phyloP scores from a whole-genome alignment of 176 grass and related monocot species.

The Chloris gayana region DNA sequence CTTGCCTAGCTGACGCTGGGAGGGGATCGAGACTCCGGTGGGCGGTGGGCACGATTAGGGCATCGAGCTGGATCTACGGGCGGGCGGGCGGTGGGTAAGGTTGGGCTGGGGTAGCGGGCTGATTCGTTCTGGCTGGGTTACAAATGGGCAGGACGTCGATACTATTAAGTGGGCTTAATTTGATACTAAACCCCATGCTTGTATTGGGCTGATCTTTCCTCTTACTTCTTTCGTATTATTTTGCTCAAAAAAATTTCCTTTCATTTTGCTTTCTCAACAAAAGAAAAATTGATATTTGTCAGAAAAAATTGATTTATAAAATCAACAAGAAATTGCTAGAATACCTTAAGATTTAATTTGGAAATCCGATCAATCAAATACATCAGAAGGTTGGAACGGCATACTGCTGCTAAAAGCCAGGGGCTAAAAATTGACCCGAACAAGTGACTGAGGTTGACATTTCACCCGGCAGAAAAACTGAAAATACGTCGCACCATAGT shows the following conservation, averaged over 20 bases:
- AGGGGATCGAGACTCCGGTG: slow-evolving; percentile 29
- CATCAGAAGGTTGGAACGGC: neutral
- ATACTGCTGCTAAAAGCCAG: neutral
- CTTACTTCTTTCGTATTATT: neutral
- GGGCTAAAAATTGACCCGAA: neutral
- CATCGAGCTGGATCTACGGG: slow-evolving; percentile 42
- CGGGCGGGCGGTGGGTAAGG: slow-evolving; percentile 26
- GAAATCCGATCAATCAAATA: neutral
- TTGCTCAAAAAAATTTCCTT: too few relatives aligned
- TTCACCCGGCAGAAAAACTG: neutral
- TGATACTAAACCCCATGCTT: neutral
- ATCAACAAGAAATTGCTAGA: neutral
- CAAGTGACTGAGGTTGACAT: neutral
- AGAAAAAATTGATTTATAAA: too few relatives aligned
- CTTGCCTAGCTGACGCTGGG: neutral
- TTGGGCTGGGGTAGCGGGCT: neutral
- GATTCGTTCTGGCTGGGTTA: neutral
- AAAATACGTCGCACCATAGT: neutral
- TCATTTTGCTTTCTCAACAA: neutral
- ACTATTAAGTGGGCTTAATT: neutral
- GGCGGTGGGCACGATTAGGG: slow-evolving; percentile 38
- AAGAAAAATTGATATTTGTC: too few relatives aligned
- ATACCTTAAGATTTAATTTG: neutral
- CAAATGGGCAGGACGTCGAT: neutral
- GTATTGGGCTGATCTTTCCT: neutral